Evolutionary conservation across 345 rosid genomes (phyloP).

Genomic region (Aquilaria yunnanensis): DNA sequence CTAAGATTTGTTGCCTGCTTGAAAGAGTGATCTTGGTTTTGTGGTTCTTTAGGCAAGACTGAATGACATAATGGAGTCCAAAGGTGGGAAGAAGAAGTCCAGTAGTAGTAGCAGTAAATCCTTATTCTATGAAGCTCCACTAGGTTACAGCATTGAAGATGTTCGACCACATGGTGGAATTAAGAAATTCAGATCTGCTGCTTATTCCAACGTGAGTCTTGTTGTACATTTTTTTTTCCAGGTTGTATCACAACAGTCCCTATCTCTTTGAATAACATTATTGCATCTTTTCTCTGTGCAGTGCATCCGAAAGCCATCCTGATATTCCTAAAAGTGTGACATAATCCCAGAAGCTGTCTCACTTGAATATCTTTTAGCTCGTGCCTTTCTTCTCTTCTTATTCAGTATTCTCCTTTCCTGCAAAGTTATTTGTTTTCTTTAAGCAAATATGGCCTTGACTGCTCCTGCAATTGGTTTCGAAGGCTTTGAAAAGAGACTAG

Average conservation of each 20-base stretch:
- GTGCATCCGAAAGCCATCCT: constrained; percentile 36
- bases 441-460: constrained; percentile 8
- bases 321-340: constrained; percentile 13
- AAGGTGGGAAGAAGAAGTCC: constrained; percentile 28
- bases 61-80: constrained; percentile 30
- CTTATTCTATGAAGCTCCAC: constrained; percentile 28
- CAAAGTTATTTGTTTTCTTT: neutral
- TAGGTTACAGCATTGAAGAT: constrained; percentile 32
- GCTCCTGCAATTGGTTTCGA: constrained; percentile 41
- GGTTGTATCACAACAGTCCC: neutral
- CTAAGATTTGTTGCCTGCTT: too few species aligned
- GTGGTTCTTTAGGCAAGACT: constrained; percentile 5
- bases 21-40: too few species aligned
- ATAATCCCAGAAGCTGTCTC: neutral
- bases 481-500: constrained; percentile 44
- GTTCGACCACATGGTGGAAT: constrained; percentile 25
- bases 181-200: constrained; percentile 32
- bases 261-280: neutral
- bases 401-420: neutral
- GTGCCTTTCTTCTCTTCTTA: neutral
- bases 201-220: constrained; percentile 27
- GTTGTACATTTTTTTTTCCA: neutral
- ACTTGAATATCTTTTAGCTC: neutral
- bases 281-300: constrained; percentile 9
- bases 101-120: constrained; percentile 39